phyloP scores from a whole-genome alignment of 192 early-diverging fungal species.

The Rhizophlyctis rosea region DNA sequence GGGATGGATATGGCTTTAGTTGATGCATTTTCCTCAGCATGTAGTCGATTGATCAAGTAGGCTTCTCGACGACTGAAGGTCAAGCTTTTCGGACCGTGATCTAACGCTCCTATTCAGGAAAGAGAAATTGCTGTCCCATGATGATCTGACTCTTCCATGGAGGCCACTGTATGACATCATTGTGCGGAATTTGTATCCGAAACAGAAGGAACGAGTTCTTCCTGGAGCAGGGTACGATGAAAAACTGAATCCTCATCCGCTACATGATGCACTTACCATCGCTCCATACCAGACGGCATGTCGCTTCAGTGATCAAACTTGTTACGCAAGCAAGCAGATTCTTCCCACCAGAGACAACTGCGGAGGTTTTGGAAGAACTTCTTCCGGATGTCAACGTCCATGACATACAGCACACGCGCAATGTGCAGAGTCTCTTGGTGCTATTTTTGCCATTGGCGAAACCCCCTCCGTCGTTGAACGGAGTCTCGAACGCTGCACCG shows the following conservation, averaged over 20 bases:
- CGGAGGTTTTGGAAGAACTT: conserved; percentile 75
- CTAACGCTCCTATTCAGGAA: conserved; percentile 41
- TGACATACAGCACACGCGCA: conserved; percentile 56
- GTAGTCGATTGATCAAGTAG: conserved; percentile 68
- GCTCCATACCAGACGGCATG: conserved; percentile 12
- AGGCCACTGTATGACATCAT: conserved; percentile 66
- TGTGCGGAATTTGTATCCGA: conserved; percentile 56
- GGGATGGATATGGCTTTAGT: conserved; percentile 67
- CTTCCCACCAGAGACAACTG: conserved; percentile 62
- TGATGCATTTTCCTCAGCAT: conserved; percentile 55
- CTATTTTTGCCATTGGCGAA: conserved; percentile 66
- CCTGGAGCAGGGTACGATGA: conserved; percentile 49
- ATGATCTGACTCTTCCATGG: conserved; percentile 73
- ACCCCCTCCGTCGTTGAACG: conserved; percentile 6
- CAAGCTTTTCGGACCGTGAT: not conserved
- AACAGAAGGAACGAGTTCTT: conserved; percentile 62
- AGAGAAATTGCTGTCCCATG: conserved; percentile 58
- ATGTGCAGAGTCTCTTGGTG: conserved; percentile 55
- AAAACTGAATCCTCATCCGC: conserved; percentile 29
- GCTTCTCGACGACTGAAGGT: conserved; percentile 4
- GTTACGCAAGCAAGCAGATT: conserved; percentile 16
- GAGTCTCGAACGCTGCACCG: conserved; percentile 27
- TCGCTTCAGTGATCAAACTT: not conserved
- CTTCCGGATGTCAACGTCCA: conserved; percentile 72
- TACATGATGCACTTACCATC: conserved; percentile 9